These are phyloP conservation scores for Ostreobium quekettii DNA, from an alignment of 139 green algal genomes.

Conservation along the genomic window DNA sequence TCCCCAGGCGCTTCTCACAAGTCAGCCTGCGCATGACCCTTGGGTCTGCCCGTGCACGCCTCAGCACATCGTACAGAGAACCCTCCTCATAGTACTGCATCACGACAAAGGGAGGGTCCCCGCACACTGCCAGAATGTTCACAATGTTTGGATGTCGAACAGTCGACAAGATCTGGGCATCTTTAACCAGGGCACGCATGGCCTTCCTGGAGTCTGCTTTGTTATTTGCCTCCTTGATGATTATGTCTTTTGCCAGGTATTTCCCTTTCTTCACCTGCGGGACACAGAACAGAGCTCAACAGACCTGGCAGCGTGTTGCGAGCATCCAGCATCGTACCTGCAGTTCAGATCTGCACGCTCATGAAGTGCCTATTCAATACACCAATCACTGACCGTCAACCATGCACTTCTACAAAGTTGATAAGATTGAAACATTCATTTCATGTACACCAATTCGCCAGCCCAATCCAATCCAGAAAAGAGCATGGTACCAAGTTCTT, in stretches of 20 bases:
- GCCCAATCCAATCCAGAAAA: too few species aligned
- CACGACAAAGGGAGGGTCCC: conserved; percentile 51
- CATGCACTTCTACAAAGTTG: too few species aligned
- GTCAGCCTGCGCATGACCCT: not conserved
- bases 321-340: too few species aligned
- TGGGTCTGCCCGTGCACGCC: not conserved
- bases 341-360: too few species aligned
- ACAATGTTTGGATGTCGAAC: conserved; percentile 17
- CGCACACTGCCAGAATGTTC: conserved; percentile 28
- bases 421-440: too few species aligned
- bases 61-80: conserved; percentile 48
- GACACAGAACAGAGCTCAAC: too few species aligned
- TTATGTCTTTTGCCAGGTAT: conserved; percentile 15
- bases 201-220: not conserved
- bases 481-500: too few species aligned
- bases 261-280: conserved; percentile 9
- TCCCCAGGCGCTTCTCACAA: conserved; percentile 9
- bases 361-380: too few species aligned
- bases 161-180: conserved; percentile 17
- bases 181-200: conserved; percentile 15
- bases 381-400: too few species aligned
- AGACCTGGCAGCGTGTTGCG: too few species aligned
- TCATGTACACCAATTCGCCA: too few species aligned
- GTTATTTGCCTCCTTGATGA: conserved; percentile 16
- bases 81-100: conserved; percentile 57